phyloP scores from a whole-genome alignment of 176 grass and related monocot genomes.

The Eleusine coracana region DNA sequence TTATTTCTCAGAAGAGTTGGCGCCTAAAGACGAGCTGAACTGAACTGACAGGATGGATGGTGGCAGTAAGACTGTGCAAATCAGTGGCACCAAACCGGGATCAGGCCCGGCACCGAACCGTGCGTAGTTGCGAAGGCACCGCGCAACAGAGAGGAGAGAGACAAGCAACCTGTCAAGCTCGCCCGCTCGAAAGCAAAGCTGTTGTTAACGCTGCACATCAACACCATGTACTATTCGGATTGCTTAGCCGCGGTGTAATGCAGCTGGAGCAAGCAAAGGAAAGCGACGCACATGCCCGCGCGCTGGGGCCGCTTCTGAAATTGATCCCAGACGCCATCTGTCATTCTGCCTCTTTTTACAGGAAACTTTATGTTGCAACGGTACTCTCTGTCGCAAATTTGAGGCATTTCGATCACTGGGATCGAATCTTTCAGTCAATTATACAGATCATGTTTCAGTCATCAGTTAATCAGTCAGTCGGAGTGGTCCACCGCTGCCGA shows the following conservation, averaged over 20 bases:
- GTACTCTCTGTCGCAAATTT: not conserved
- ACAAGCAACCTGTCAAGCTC: not conserved
- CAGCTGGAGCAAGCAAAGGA: slow-evolving; percentile 24
- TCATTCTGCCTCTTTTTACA: too few relatives aligned
- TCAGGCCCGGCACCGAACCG: not conserved
- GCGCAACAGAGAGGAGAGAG: not conserved
- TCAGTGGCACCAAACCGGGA: not conserved
- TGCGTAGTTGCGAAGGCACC: not conserved
- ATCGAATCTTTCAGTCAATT: not conserved
- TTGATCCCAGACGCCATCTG: too few relatives aligned
- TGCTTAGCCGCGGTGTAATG: not conserved
- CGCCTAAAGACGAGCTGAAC: not conserved
- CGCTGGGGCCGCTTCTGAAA: too few relatives aligned
- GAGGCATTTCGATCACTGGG: not conserved
- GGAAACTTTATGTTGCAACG: too few relatives aligned
- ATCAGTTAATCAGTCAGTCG: too few relatives aligned
- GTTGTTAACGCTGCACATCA: not conserved
- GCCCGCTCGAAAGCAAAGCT: not conserved
- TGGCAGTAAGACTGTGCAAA: not conserved
- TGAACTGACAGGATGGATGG: not conserved
- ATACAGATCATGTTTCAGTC: not conserved
- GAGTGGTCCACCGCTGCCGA: not conserved
- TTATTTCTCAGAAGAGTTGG: not conserved
- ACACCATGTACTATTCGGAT: not conserved
- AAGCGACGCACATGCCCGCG: not conserved